Base-by-base conservation (phyloP, 2,329 filamentous ascomycete genomes). In the Apiospora marii region DNA sequence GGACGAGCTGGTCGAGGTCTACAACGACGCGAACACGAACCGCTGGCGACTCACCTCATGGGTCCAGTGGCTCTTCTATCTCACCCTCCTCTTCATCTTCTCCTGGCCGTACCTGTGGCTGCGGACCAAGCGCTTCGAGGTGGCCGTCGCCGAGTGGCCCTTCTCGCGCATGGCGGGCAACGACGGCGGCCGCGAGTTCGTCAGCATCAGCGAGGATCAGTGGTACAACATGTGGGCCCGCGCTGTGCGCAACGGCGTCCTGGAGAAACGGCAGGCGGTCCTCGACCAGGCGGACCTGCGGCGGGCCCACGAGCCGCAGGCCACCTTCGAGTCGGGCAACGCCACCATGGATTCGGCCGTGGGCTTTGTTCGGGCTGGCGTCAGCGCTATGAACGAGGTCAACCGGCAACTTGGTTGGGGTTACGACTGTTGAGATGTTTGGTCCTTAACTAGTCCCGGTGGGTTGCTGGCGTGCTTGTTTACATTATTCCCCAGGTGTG, bases 91-190 rank as follows among this genome's bases (percentile, higher is more conserved):
- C 16, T 92, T 92, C 87, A 78, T 95, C 72, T 85, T 95, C 76
- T 84, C 88, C 3, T 95, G 93, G 93, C 93, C 93, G 0, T 87
- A 89, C 72, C 85, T 95, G 16, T 91, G 89, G 82, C 87, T 94
- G 79, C 82, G 87, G 24, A 95, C 93, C 1, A 90, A 89, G 78
- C 86, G 89, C 68, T 95, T 91, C 83, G 87, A 92, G 74, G 90
- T 93, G 2, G 87, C 90, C 3, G 84, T 85, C 30, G 87, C 88
- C 0, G 85, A 91, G 46, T 95, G 92, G 91, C 81, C 84, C 0
- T 91, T 87, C 75, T 88, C 87, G 3, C 77, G 79, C 4, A 74
- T 78, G 13, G 79, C 44, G 16, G 19, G 44, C 16, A 48, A 22
- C 44, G 22, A 80, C 37, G 85, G 82, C 41, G 70, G 78, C 3